A percentile compares a stretch with the other conserved stretches of the same genome.
Conservation (phyloP, 225 moss, liverwort and hornwort species). For the Thuidium tamariscinum region DNA sequence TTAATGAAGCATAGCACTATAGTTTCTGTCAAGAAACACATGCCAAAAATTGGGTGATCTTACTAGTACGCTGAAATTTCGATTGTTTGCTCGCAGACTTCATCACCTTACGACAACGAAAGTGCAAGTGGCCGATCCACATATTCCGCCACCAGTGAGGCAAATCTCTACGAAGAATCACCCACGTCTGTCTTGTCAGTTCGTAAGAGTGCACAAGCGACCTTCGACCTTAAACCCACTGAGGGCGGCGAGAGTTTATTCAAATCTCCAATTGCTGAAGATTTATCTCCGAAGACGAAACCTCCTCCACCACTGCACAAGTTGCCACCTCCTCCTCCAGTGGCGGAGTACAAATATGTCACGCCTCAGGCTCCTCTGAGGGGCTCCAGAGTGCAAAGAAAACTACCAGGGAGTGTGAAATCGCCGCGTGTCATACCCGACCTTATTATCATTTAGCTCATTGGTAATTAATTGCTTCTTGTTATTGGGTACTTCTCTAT, state of each 20-base stretch:
- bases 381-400: neutral
- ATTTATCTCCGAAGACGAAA: neutral
- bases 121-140: constrained; percentile 5
- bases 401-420: neutral
- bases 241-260: neutral
- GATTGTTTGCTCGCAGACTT: neutral
- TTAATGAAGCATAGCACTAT: neutral
- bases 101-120: neutral
- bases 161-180: constrained; percentile 8
- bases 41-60: neutral
- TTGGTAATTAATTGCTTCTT: too few species aligned
- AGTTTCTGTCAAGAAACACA: neutral
- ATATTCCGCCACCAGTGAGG: neutral
- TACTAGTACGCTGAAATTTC: neutral
- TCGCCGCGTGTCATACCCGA: neutral
- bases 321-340: constrained; percentile 25
- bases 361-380: neutral
- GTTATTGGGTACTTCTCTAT: neutral
- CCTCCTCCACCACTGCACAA: neutral
- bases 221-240: neutral
- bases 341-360: constrained; percentile 11
- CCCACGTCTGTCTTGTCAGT: constrained; percentile 5
- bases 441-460: constrained; percentile 5
- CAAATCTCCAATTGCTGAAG: neutral
- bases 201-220: neutral